These are phyloP conservation scores for Neonectria faginata DNA, from an alignment of 2,329 filamentous ascomycete genomes.

Conservation along the genomic window DNA sequence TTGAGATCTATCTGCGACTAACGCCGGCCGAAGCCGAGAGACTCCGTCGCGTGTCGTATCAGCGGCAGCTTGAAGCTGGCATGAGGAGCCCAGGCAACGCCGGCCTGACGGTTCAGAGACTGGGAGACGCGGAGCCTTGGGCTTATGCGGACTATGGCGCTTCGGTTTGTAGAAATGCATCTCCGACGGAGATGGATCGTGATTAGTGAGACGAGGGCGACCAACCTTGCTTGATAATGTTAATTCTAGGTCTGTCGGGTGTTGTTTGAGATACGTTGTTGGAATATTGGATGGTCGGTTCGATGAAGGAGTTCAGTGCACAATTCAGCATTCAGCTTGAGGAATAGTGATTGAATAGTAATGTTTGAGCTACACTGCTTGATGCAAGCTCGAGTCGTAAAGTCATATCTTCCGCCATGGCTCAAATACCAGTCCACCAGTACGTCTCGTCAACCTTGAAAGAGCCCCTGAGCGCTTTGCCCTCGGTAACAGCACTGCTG, in stretches of 20 bases:
- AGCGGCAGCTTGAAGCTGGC: conserved; percentile 66
- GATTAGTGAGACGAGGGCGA: background rate
- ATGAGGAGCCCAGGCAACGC: conserved; percentile 61
- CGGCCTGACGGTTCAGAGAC: conserved; percentile 53
- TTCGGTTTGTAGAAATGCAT: background rate
- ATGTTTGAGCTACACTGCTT: conserved; percentile 5
- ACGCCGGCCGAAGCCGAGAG: conserved; percentile 66
- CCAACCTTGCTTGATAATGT: background rate
- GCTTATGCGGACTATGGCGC: background rate
- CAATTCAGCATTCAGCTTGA: background rate
- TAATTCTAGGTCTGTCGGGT: background rate
- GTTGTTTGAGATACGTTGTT: background rate
- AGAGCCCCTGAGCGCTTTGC: conserved; percentile 59
- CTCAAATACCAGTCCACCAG: conserved; percentile 75
- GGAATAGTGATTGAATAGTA: background rate
- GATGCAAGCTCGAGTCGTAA: background rate
- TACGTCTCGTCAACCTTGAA: conserved; percentile 71
- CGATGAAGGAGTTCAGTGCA: background rate
- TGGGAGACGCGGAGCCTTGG: conserved; percentile 39
- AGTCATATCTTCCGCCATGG: background rate
- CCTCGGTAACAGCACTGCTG: conserved; percentile 63
- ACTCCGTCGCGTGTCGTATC: conserved; percentile 66
- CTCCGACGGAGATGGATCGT: background rate
- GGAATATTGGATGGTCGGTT: too few relatives aligned
- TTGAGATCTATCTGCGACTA: conserved; percentile 62